phyloP scores from a whole-genome alignment of 2,329 filamentous ascomycete species.

The Plenodomus lindquistii region DNA sequence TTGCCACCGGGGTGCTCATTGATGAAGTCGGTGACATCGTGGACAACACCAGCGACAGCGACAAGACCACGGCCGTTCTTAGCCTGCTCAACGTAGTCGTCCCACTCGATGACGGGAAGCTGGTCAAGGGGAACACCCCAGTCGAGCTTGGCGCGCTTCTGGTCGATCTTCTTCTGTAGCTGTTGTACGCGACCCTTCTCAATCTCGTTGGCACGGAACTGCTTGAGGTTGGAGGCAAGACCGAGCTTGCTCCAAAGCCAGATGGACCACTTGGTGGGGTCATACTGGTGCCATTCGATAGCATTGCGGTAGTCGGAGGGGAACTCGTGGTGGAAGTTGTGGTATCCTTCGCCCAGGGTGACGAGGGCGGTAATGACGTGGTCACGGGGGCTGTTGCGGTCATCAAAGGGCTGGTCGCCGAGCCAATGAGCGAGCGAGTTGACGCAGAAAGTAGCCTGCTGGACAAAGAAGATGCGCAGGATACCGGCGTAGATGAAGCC shows the following conservation, averaged over 20 bases:
- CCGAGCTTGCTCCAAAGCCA: conserved; percentile 50
- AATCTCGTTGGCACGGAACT: conserved; percentile 51
- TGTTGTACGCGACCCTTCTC: conserved; percentile 51
- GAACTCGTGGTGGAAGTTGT: conserved; percentile 53
- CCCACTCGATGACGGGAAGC: conserved; percentile 50
- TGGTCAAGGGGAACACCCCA: conserved; percentile 50
- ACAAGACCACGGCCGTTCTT: conserved; percentile 49
- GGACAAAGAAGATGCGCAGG: conserved; percentile 57
- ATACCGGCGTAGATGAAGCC: conserved; percentile 58
- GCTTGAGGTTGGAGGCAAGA: conserved; percentile 49
- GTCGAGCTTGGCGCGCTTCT: conserved; percentile 49
- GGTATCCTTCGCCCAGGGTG: conserved; percentile 51
- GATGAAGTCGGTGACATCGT: conserved; percentile 50
- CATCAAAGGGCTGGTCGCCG: conserved; percentile 52
- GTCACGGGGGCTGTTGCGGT: conserved; percentile 50
- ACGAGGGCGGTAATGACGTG: conserved; percentile 49
- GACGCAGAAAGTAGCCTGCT: conserved; percentile 59
- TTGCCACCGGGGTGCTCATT: conserved; percentile 50
- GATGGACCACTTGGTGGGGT: conserved; percentile 52
- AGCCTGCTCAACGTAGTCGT: conserved; percentile 49
- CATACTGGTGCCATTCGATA: conserved; percentile 49
- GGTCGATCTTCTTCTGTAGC: conserved; percentile 51
- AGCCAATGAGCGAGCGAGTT: conserved; percentile 60
- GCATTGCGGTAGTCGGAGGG: conserved; percentile 51
- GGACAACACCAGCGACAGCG: conserved; percentile 48